These are phyloP conservation scores for Colletotrichum higginsianum DNA, from an alignment of 2,329 filamentous ascomycete species.

Conservation along the genomic window DNA sequence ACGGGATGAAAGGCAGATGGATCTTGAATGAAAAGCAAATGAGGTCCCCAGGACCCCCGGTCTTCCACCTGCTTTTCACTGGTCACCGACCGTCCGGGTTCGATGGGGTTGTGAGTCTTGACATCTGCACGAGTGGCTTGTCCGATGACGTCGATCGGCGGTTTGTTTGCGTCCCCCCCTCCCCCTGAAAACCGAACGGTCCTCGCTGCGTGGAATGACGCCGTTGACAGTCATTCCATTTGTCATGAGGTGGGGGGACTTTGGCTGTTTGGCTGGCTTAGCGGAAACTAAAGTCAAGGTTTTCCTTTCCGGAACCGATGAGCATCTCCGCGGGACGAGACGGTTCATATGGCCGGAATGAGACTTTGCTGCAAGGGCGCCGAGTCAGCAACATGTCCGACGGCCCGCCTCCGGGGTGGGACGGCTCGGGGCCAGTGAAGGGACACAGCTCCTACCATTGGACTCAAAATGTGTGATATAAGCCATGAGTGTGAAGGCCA, in stretches of 20 bases:
- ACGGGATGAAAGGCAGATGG: too few relatives aligned
- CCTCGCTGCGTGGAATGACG: not conserved
- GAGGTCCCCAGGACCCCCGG: too few relatives aligned
- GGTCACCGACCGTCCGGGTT: not conserved
- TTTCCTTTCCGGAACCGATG: not conserved
- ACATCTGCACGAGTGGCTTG: conserved; percentile 7
- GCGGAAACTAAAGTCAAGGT: not conserved
- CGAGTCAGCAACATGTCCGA: not conserved
- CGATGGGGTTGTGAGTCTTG: not conserved
- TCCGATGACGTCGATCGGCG: conserved; percentile 15
- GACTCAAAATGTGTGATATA: not conserved
- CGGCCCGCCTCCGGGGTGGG: not conserved
- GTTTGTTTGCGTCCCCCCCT: not conserved
- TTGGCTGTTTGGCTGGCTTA: not conserved
- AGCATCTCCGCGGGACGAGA: conserved; percentile 13
- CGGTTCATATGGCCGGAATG: not conserved
- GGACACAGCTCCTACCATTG: not conserved
- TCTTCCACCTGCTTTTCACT: not conserved
- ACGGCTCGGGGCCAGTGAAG: not conserved
- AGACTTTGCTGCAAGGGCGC: not conserved
- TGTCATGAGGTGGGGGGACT: not conserved
- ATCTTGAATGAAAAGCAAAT: too few relatives aligned
- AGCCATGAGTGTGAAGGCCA: too few relatives aligned
- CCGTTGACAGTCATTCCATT: conserved; percentile 6
- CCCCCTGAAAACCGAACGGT: not conserved